Percentiles rank a stretch among this genome's conserved stretches.
Evolutionary conservation across 768 basidiomycete species (phyloP).

Genomic region (Hydnum rufescens): DNA sequence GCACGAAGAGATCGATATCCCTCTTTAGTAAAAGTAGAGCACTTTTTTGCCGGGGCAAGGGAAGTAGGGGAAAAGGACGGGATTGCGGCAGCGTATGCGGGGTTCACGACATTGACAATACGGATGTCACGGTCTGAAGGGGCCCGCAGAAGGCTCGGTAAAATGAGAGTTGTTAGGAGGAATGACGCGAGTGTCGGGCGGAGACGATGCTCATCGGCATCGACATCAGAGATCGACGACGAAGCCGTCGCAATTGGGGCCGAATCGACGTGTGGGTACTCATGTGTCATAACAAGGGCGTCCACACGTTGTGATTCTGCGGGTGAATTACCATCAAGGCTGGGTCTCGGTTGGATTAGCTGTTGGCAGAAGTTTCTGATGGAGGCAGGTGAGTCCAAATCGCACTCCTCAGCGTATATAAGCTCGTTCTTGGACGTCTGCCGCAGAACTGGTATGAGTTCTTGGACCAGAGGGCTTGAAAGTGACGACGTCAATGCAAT

Average conservation of each 20-base stretch:
- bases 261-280: conserved; percentile 41
- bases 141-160: conserved; percentile 61
- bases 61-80: conserved; percentile 21
- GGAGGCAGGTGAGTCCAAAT: conserved; percentile 42
- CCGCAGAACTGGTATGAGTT: conserved; percentile 47
- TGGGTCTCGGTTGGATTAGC: conserved; percentile 36
- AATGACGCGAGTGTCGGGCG: conserved; percentile 47
- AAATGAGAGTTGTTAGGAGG: conserved; percentile 53
- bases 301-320: conserved; percentile 44
- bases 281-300: conserved; percentile 59
- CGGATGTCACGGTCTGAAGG: conserved; percentile 81
- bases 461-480: conserved; percentile 28
- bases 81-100: conserved; percentile 70
- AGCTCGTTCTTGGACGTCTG: conserved; percentile 51
- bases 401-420: conserved; percentile 64
- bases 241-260: background rate
- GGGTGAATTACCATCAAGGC: conserved; percentile 8
- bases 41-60: conserved; percentile 14
- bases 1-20: conserved; percentile 43
- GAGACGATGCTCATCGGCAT: conserved; percentile 25
- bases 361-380: conserved; percentile 48
- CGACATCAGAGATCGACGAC: background rate
- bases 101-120: conserved; percentile 71
- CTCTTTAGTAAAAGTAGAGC: conserved; percentile 21
- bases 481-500: conserved; percentile 45